Percentiles rank a stretch among this genome's conserved stretches.
Evolutionary conservation across 768 basidiomycete genomes (phyloP).

Genomic region (Xerocomus potaroensis): DNA sequence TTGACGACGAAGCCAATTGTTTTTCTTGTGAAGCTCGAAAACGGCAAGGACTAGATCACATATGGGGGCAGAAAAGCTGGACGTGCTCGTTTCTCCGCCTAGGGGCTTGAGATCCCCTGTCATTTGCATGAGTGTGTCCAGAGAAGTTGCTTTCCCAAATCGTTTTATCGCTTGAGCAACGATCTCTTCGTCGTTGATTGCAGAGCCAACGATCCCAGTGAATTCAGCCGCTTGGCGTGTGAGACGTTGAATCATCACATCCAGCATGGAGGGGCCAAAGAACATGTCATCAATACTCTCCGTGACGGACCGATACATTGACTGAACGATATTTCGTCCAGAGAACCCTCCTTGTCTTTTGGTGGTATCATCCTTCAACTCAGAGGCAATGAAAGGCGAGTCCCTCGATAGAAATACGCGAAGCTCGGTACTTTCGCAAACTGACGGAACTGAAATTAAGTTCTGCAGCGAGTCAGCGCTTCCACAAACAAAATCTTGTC

Average conservation of each 20-base stretch:
- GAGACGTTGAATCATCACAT: slow-evolving; percentile 89
- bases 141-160: slow-evolving; percentile 59
- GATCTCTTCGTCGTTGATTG: slow-evolving; percentile 77
- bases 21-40: slow-evolving; percentile 93
- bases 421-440: slow-evolving; percentile 80
- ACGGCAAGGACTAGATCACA: slow-evolving; percentile 90
- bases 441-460: slow-evolving; percentile 65
- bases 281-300: slow-evolving; percentile 97
- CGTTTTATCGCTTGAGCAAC: slow-evolving; percentile 75
- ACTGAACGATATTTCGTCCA: slow-evolving; percentile 74
- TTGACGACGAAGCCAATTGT: slow-evolving; percentile 94
- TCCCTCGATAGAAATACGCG: slow-evolving; percentile 84
- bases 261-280: slow-evolving; percentile 93
- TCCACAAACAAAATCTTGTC: neutral
- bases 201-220: slow-evolving; percentile 76
- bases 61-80: slow-evolving; percentile 88
- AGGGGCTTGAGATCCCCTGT: slow-evolving; percentile 76
- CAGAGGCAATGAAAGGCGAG: slow-evolving; percentile 72
- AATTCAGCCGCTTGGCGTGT: slow-evolving; percentile 88
- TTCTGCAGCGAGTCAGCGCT: slow-evolving; percentile 42
- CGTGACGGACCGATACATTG: slow-evolving; percentile 86
- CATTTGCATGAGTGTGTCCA: slow-evolving; percentile 68
- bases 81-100: slow-evolving; percentile 85
- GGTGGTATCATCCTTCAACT: slow-evolving; percentile 32
- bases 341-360: slow-evolving; percentile 52